Percentiles rank a stretch among this genome's conserved stretches.
These are phyloP conservation scores for Nemania diffusa DNA, from an alignment of 2,329 filamentous ascomycete genomes.

Conservation along the genomic window DNA sequence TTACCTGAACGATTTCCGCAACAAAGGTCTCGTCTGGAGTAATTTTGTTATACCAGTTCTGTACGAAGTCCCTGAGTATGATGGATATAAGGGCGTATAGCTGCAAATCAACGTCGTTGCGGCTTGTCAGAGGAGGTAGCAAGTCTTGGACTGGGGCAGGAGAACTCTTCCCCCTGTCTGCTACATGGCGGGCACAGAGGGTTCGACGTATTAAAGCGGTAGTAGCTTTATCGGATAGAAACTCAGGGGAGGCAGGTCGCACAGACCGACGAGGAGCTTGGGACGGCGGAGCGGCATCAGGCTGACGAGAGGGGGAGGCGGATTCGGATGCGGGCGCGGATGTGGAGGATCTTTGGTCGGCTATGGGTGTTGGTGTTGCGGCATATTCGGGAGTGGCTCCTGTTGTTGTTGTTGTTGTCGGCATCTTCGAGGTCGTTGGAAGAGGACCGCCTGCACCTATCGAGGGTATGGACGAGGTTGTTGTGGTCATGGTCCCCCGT, in stretches of 20 bases:
- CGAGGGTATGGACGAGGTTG: slow-evolving; percentile 39
- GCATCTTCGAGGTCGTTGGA: slow-evolving; percentile 40
- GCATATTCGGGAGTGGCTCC: slow-evolving; percentile 44
- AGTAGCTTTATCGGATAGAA: slow-evolving; percentile 81
- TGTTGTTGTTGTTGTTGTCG: slow-evolving; percentile 34
- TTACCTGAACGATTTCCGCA: slow-evolving; percentile 86
- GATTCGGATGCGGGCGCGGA: not conserved
- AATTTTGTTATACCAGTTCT: slow-evolving; percentile 92
- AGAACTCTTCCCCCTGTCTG: slow-evolving; percentile 64
- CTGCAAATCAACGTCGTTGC: slow-evolving; percentile 92
- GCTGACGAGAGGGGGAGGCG: slow-evolving; percentile 18
- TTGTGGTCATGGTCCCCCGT: slow-evolving; percentile 44
- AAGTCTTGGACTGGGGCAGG: slow-evolving; percentile 79
- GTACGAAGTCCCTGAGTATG: slow-evolving; percentile 88
- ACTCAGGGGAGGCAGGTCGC: slow-evolving; percentile 56
- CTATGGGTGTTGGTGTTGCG: slow-evolving; percentile 25
- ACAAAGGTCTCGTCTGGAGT: slow-evolving; percentile 90
- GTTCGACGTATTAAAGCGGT: slow-evolving; percentile 82
- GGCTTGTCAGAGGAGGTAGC: slow-evolving; percentile 90
- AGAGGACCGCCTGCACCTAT: slow-evolving; percentile 37
- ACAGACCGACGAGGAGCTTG: slow-evolving; percentile 44
- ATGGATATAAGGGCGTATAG: slow-evolving; percentile 93
- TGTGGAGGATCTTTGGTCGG: slow-evolving; percentile 5
- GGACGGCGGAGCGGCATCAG: slow-evolving; percentile 46
- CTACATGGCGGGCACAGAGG: slow-evolving; percentile 77